Percentiles rank a stretch among this genome's conserved stretches.
phyloP scores from a whole-genome alignment of 805 yeast species.

The Candida nitratophila region DNA sequence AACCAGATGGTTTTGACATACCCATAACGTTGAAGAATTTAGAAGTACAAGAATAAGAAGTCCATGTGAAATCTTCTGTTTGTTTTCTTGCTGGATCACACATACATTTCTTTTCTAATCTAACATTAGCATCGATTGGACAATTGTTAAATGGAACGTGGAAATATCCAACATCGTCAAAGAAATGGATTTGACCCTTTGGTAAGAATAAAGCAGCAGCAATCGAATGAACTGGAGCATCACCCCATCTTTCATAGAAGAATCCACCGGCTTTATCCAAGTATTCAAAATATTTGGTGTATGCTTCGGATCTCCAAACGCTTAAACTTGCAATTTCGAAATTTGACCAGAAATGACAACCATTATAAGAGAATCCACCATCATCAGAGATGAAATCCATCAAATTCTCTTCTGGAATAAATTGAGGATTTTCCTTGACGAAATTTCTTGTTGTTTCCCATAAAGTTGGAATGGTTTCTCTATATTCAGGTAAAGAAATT shows the following conservation, averaged over 20 bases:
- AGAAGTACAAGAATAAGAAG: constrained; percentile 63
- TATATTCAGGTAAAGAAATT: constrained; percentile 70
- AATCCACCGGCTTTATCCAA: constrained; percentile 85
- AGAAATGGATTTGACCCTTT: constrained; percentile 66
- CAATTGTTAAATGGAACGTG: constrained; percentile 79
- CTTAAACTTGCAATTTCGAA: constrained; percentile 73
- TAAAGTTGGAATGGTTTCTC: constrained; percentile 63
- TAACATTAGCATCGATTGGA: constrained; percentile 60
- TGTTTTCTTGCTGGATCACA: constrained; percentile 44
- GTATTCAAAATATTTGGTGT: constrained; percentile 60
- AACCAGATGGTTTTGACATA: constrained; percentile 56
- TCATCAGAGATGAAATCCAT: constrained; percentile 67
- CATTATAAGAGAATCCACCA: constrained; percentile 61
- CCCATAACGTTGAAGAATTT: constrained; percentile 52
- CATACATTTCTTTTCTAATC: constrained; percentile 56
- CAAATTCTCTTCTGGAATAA: constrained; percentile 53
- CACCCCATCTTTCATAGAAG: constrained; percentile 93
- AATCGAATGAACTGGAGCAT: constrained; percentile 86
- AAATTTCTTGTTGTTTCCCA: constrained; percentile 69
- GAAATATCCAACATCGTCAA: constrained; percentile 78
- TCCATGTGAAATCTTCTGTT: constrained; percentile 69
- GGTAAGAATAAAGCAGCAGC: constrained; percentile 77
- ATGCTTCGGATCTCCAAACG: constrained; percentile 71
- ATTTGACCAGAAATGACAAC: constrained; percentile 90
- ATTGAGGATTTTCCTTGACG: constrained; percentile 51